Evolutionary conservation across 108 stramenopile species (phyloP).

Genomic region (Pseudonitzschia multiseries): DNA sequence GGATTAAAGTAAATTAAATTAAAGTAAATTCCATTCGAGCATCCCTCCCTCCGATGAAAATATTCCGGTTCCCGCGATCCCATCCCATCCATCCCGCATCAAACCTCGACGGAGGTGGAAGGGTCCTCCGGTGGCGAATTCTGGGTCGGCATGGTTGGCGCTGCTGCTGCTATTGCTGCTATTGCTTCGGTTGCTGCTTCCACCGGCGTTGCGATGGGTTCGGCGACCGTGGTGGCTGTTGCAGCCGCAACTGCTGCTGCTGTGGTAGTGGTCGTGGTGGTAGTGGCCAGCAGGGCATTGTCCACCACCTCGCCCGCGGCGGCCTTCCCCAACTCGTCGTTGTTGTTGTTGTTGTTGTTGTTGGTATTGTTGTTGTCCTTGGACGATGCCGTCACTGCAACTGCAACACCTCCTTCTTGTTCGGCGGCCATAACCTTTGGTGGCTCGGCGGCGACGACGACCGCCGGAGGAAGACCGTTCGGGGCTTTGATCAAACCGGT

Average conservation of each 20-base stretch:
- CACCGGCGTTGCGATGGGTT: not conserved
- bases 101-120: no score
- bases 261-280: not conserved
- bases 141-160: no score
- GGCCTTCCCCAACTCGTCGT: not conserved
- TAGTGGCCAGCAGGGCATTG: not conserved
- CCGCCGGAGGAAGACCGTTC: not conserved
- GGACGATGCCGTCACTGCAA: no score
- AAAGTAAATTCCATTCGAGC: no score
- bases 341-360: not conserved
- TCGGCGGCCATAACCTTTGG: not conserved
- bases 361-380: not conserved
- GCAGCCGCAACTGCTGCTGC: not conserved
- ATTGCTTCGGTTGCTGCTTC: no score
- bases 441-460: not conserved
- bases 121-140: no score
- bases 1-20: no score
- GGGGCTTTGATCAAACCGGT: not conserved
- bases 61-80: no score
- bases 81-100: no score
- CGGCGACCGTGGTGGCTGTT: not conserved
- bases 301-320: slow-evolving; percentile 6
- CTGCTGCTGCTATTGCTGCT: no score
- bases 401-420: no score
- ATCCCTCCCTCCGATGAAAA: no score